A percentile compares a stretch with the other conserved stretches of the same genome.
These are phyloP conservation scores for Salix udensis DNA, from an alignment of 345 rosid species.

Conservation along the genomic window DNA sequence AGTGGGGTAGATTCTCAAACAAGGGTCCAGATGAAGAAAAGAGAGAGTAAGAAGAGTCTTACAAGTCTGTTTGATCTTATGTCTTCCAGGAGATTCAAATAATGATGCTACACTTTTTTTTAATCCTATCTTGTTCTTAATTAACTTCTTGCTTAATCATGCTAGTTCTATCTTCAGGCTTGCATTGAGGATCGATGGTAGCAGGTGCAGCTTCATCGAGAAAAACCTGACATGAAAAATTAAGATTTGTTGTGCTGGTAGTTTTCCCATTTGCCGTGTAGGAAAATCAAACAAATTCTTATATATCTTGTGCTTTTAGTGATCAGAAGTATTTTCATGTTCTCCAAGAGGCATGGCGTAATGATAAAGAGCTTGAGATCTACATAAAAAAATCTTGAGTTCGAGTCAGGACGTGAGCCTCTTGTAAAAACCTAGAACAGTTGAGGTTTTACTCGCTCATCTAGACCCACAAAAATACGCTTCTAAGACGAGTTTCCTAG, in stretches of 20 bases:
- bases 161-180: not conserved
- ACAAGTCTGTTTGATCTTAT: slow-evolving; percentile 53
- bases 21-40: slow-evolving; percentile 16
- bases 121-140: too few species aligned
- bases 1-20: slow-evolving; percentile 8
- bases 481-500: too few species aligned
- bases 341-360: too few species aligned
- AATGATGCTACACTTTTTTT: not conserved
- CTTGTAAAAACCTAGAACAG: too few species aligned
- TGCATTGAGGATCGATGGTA: not conserved
- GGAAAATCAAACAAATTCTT: not conserved
- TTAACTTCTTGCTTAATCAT: not conserved
- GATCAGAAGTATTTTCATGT: not conserved
- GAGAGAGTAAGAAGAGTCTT: slow-evolving; percentile 59
- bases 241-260: not conserved
- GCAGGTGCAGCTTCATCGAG: not conserved
- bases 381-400: too few species aligned
- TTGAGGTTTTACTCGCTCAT: too few species aligned
- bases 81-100: slow-evolving; percentile 48
- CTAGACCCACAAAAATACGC: rapidly evolving
- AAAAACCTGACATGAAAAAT: not conserved
- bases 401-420: too few species aligned
- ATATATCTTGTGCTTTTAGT: not conserved
- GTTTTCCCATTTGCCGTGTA: not conserved
- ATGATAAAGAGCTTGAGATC: too few species aligned